Base-by-base conservation (phyloP, 345 rosid species). In the Turritis glabra region DNA sequence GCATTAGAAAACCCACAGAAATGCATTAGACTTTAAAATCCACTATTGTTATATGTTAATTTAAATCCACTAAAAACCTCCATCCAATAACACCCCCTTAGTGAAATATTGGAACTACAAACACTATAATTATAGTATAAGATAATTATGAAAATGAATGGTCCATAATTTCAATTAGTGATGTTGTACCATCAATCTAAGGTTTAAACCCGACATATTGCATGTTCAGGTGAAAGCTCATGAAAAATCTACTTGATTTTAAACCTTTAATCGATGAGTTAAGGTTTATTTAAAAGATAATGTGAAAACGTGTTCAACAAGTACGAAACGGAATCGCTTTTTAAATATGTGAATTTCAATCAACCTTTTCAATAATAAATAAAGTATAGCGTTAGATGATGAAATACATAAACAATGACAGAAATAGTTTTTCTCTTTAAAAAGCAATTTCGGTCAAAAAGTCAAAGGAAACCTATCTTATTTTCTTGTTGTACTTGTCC, bases 391-490 rank as follows among this genome's bases (percentile, higher is more conserved):
- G 47, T 29, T 46, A 13, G 41, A 23, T 35, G 52, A 32, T 66
- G 29, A 26, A 65, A 55, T 56, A 18, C 72, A 33, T 40, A 30
- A 21, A 23, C 38, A 55, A 55, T 23, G 23, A 44, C 56, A 3
- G 2, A 40, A 21, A 19, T 1, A 13, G 3, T 13, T 35, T 59
- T 18, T 51, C 12, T n/a, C n/a, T n/a, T n/a, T n/a, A n/a, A n/a
- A 19, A 12, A 53, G 13, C 55, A 41, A 53, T 3, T 52, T 25
- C 12, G 19, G 52, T 67, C 60, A 60, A 21, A 67, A 48, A 27
- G 73, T 67, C 54, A 58, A 27, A 59, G 48, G 29, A 67, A 43
- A 54, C 44, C 55, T 27, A 12, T 15, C 44, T 19, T 68, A 59
- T 22, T 40, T 27, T 22, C 52, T 51, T 51, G 18, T 15, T 37